Evolutionary conservation across 2,329 filamentous ascomycete species (phyloP).

Genomic region (Xylaria sp.): DNA sequence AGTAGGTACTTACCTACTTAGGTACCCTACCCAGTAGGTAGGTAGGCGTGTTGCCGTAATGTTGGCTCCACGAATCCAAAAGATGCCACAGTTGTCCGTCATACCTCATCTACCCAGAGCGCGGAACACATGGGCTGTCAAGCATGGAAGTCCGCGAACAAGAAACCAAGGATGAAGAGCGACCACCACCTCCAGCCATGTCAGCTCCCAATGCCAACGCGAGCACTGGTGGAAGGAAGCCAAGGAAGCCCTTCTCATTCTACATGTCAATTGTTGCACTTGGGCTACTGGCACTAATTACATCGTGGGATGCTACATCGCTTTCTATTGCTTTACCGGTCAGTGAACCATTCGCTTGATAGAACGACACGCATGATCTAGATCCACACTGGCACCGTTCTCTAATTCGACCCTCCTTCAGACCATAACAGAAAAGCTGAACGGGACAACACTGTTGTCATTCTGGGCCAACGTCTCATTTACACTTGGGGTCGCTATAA

Average conservation of each 20-base stretch:
- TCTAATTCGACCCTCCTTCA: constrained; percentile 7
- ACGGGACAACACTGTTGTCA: constrained; percentile 39
- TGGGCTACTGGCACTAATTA: constrained; percentile 28
- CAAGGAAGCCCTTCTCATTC: constrained; percentile 30
- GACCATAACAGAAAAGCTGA: constrained; percentile 38
- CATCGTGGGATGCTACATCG: constrained; percentile 40
- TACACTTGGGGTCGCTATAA: constrained; percentile 38
- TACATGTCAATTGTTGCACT: constrained; percentile 28
- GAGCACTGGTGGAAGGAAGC: background rate
- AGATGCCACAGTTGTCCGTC: no score
- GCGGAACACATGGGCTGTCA: background rate
- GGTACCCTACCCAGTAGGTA: no score
- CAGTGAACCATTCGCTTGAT: background rate
- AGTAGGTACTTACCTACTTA: no score
- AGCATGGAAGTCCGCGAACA: background rate
- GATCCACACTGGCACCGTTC: background rate
- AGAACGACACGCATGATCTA: no score
- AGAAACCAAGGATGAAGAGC: background rate
- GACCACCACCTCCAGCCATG: background rate
- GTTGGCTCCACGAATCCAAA: no score
- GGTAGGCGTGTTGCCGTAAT: no score
- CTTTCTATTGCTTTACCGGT: constrained; percentile 43
- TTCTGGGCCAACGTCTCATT: constrained; percentile 52
- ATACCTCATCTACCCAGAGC: background rate
- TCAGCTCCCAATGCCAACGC: background rate